A percentile compares a stretch with the other conserved stretches of the same genome.
Evolutionary conservation across 345 rosid species (phyloP).

Genomic region (Eucalyptus erythrocorys): DNA sequence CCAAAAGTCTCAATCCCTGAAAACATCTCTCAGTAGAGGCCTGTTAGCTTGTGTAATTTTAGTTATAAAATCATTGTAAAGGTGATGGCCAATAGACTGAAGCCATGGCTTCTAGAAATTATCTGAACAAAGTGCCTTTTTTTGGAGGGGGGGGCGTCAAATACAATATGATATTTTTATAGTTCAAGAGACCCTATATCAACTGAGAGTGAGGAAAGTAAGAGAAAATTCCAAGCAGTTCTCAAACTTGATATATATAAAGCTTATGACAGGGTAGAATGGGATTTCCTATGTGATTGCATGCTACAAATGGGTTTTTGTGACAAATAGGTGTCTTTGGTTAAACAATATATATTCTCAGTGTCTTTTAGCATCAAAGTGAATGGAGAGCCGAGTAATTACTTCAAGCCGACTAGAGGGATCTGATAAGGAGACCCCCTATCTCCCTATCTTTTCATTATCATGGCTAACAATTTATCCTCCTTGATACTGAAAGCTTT

Average conservation of each 20-base stretch:
- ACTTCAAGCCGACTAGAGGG: neutral
- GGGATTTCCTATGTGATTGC: fast-evolving
- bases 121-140: neutral
- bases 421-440: neutral
- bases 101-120: too few relatives aligned
- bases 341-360: neutral
- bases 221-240: neutral
- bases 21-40: too few relatives aligned
- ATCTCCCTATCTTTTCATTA: neutral
- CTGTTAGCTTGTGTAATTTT: too few relatives aligned
- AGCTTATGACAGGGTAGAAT: neutral
- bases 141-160: too few relatives aligned
- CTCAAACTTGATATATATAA: too few relatives aligned
- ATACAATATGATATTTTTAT: too few relatives aligned
- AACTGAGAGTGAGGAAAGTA: neutral
- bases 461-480: neutral
- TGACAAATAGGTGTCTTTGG: neutral
- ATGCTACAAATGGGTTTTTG: neutral
- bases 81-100: too few relatives aligned
- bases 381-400: neutral
- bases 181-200: fast-evolving
- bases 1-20: too few relatives aligned
- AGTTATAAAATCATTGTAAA: too few relatives aligned
- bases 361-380: neutral
- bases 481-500: neutral